Percentiles rank a stretch among this genome's conserved stretches.
Evolutionary conservation across 2,329 filamentous ascomycete genomes (phyloP).

Genomic region (Sporothrix luriei): DNA sequence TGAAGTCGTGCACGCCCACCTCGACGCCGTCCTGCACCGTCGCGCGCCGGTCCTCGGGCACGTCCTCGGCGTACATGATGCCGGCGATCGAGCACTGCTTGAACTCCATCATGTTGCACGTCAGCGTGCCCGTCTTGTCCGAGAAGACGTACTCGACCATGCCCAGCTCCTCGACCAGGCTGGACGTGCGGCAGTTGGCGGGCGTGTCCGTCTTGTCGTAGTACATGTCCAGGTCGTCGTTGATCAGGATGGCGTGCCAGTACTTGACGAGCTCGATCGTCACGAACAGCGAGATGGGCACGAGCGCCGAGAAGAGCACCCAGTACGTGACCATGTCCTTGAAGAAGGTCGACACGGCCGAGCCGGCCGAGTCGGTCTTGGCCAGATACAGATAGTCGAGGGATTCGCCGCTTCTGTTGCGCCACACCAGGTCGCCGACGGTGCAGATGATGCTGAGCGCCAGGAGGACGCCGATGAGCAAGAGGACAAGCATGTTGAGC

Average conservation of each 20-base stretch:
- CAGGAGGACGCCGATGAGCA: conserved; percentile 83
- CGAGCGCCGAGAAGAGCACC: conserved; percentile 94
- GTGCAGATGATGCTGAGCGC: conserved; percentile 86
- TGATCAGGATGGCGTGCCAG: conserved; percentile 95
- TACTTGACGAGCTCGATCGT: conserved; percentile 98
- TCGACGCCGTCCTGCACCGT: conserved; percentile 76
- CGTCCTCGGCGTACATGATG: conserved; percentile 88
- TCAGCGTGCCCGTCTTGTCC: conserved; percentile 87
- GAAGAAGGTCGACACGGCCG: conserved; percentile 77
- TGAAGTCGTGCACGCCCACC: conserved; percentile 82
- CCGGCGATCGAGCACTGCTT: conserved; percentile 91
- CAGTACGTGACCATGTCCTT: conserved; percentile 97
- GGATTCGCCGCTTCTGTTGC: conserved; percentile 62
- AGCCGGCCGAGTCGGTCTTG: conserved; percentile 57
- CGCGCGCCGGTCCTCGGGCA: conserved; percentile 85
- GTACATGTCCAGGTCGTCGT: conserved; percentile 97
- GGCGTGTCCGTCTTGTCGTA: conserved; percentile 94
- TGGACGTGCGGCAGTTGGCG: conserved; percentile 93
- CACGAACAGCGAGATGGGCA: conserved; percentile 96
- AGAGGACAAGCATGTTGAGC: conserved; percentile 90
- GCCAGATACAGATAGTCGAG: conserved; percentile 74
- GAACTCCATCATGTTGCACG: conserved; percentile 97
- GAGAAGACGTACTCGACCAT: conserved; percentile 99
- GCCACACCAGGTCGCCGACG: conserved; percentile 82
- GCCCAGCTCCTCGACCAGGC: conserved; percentile 91